Evolutionary conservation across 352 stramenopile species (phyloP), one percentile per base, ranked within the genome.

Genomic region (Pythium phragmiticola): DNA sequence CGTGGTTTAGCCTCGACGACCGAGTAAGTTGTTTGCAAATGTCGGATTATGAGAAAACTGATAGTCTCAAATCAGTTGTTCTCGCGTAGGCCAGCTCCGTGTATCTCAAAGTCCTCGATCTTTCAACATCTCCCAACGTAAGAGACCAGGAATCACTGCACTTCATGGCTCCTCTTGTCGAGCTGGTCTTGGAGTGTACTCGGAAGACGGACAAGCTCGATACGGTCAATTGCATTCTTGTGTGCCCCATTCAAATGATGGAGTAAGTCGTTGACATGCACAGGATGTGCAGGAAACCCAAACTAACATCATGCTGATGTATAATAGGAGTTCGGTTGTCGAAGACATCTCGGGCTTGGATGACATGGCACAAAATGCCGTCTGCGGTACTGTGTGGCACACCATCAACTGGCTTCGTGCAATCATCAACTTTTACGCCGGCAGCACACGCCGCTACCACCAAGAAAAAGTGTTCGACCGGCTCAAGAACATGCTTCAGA

Each of bases 341-440:
- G 55, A 82, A 49, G 77, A 88, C 28, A 47, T 87, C 17, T 70
- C 63, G 2, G 73, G 59, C 3, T 55, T 87, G 14, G 72, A 82
- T 47, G 48, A 63, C 3, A 42, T 47, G 8, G 66, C 55, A 12
- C 79, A 87, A 36, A 73, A 80, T 54, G 72, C 65, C 1, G 55
- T 89, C 6, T 88, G 77, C 53, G 61, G 56, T 7, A 70, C 67
- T 9, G 57, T 89, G 11, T 89, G 80, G 80, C 69, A 87, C 51
- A 63, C 76, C 7, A 66, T 88, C 43, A 87, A 88, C 28, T 89
- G 80, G 80, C 74, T 84, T n/a, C 78, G 80, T 46, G 68, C 77
- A 21, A 70, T 89, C 19, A 39, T 89, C 23, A 84, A 82, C 19
- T 86, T 83, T 19, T 88, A 87, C 53, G 65, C 72, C 3, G 57